These are phyloP conservation scores for Syzygium oleosum DNA, from an alignment of 345 rosid genomes.

Conservation along the genomic window DNA sequence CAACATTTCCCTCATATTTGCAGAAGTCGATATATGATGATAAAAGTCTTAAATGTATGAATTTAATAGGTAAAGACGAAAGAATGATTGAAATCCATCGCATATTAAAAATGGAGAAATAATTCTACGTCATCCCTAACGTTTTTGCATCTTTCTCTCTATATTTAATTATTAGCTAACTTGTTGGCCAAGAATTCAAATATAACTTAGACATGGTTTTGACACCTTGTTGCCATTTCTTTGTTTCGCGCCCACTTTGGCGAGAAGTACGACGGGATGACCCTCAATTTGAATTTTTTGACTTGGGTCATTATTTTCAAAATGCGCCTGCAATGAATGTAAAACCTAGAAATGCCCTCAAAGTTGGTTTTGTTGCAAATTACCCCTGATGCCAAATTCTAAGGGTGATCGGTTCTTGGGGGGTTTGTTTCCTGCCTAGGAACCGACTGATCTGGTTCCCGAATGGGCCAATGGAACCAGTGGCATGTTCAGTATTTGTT, in stretches of 20 bases:
- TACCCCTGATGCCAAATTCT: not conserved
- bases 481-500: not conserved
- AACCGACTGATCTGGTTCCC: too few relatives aligned
- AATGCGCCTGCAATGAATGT: not conserved
- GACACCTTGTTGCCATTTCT: not conserved
- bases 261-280: not conserved
- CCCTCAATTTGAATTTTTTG: not conserved
- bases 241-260: not conserved
- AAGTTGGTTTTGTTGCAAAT: not conserved
- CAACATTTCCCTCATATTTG: not conserved
- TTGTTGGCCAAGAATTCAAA: not conserved
- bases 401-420: too few relatives aligned
- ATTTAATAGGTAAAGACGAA: not conserved
- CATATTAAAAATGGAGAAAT: not conserved
- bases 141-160: not conserved
- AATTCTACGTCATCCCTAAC: not conserved
- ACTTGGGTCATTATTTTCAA: too few relatives aligned
- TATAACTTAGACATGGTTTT: not conserved
- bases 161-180: not conserved
- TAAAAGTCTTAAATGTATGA: not conserved
- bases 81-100: not conserved
- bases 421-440: too few relatives aligned
- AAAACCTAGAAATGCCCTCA: not conserved
- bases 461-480: rapidly evolving
- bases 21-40: not conserved